A percentile compares a stretch with the other conserved stretches of the same genome.
Evolutionary conservation across 148 eudicot genomes (phyloP).

Genomic region (Heliosperma pusillum): DNA sequence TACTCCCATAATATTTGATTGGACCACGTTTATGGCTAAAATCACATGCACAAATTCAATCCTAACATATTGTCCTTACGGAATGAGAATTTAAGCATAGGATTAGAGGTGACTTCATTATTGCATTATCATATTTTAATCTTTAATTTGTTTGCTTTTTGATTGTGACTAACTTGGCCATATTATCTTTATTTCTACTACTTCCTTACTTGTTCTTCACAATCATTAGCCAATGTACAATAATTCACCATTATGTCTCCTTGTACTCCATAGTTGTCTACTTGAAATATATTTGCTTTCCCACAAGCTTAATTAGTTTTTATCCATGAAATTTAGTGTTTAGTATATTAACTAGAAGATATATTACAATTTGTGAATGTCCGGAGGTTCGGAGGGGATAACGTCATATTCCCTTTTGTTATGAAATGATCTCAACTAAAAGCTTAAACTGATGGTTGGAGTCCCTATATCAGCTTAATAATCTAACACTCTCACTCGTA

Average conservation of each 20-base stretch:
- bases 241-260: background rate
- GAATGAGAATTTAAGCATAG: conserved; percentile 8
- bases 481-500: no score
- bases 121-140: conserved; percentile 9
- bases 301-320: background rate
- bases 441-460: no score
- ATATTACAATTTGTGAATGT: no score
- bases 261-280: background rate
- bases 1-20: conserved; percentile 13
- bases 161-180: conserved; percentile 16
- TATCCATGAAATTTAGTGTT: background rate
- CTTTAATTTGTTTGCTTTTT: background rate
- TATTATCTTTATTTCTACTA: background rate
- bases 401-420: no score
- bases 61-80: background rate
- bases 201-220: background rate
- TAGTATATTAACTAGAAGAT: no score
- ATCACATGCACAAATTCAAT: conserved; percentile 3
- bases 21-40: conserved; percentile 25
- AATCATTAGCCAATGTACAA: conserved; percentile 10
- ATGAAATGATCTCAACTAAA: no score
- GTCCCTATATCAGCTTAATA: no score
- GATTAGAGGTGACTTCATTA: conserved; percentile 2
- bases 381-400: no score
- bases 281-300: background rate